Conservation (phyloP, 164 flowering plant genomes). For the Macadamia integrifolia region DNA sequence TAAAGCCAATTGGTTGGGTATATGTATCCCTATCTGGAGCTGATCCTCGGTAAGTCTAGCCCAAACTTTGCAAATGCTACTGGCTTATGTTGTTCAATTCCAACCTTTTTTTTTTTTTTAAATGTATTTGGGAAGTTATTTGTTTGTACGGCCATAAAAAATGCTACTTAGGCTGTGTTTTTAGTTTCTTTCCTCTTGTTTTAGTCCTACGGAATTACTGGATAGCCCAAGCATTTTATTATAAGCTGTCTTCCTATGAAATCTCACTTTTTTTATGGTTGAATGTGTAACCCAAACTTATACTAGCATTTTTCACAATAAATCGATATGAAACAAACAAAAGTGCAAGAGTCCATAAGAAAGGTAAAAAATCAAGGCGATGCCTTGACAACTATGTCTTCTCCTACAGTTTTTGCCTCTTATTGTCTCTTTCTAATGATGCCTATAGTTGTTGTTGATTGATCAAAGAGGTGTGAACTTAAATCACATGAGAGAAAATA, state of each 20-base stretch:
- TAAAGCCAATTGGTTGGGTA: slow-evolving; percentile 88
- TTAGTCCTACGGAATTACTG: background rate
- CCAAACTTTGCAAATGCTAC: background rate
- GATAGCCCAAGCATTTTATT: background rate
- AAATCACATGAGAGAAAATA: too few species aligned
- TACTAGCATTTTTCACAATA: too few species aligned
- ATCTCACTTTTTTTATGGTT: too few species aligned
- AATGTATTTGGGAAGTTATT: background rate
- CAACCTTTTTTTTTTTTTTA: background rate
- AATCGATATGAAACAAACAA: too few species aligned
- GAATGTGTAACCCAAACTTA: too few species aligned
- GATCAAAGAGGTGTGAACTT: too few species aligned
- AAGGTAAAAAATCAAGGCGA: too few species aligned
- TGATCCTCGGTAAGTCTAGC: slow-evolving; percentile 72
- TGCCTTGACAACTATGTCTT: too few species aligned
- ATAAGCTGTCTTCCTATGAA: background rate
- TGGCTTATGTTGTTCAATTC: background rate
- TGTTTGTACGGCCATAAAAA: background rate
- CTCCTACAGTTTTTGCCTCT: too few species aligned
- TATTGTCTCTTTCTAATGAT: too few species aligned
- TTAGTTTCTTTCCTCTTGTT: background rate
- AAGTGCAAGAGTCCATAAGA: too few species aligned
- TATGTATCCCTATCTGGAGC: slow-evolving; percentile 74
- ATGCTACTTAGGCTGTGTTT: background rate
- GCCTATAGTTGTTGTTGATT: too few species aligned